Percentiles rank a stretch among this genome's conserved stretches.
Evolutionary conservation across 768 basidiomycete genomes (phyloP).

Genomic region (Russula emetica): DNA sequence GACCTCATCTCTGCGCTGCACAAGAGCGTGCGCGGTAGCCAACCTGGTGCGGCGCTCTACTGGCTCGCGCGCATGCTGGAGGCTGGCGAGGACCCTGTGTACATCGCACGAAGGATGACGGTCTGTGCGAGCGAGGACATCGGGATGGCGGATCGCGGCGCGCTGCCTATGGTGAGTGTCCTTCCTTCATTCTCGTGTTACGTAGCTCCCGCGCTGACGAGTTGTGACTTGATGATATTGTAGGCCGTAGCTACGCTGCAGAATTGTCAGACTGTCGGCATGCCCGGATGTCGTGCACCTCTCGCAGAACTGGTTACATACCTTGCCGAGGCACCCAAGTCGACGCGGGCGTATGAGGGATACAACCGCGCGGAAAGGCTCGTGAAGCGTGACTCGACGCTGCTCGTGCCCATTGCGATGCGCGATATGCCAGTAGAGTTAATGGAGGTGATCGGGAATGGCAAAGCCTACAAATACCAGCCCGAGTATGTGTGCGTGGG

Average conservation of each 20-base stretch:
- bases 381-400: conserved; percentile 47
- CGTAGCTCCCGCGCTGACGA: background rate
- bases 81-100: conserved; percentile 78
- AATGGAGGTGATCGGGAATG: conserved; percentile 51
- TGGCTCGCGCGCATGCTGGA: conserved; percentile 84
- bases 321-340: conserved; percentile 79
- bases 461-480: conserved; percentile 47
- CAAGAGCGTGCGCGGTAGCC: conserved; percentile 75
- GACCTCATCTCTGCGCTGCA: conserved; percentile 84
- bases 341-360: conserved; percentile 72
- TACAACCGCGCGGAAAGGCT: conserved; percentile 66
- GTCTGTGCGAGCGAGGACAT: conserved; percentile 86
- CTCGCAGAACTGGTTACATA: conserved; percentile 74
- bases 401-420: conserved; percentile 65
- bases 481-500: conserved; percentile 40
- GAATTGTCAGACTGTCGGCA: conserved; percentile 67
- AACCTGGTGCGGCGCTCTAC: conserved; percentile 76
- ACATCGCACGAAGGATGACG: conserved; percentile 65
- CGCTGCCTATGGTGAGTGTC: conserved; percentile 61
- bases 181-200: background rate
- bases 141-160: conserved; percentile 73
- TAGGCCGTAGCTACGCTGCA: conserved; percentile 61
- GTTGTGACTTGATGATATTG: conserved; percentile 15
- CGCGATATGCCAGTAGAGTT: conserved; percentile 71
- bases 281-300: conserved; percentile 79